Evolutionary conservation across 73 alveolate genomes (phyloP).

Genomic region (Stentor coeruleus): DNA sequence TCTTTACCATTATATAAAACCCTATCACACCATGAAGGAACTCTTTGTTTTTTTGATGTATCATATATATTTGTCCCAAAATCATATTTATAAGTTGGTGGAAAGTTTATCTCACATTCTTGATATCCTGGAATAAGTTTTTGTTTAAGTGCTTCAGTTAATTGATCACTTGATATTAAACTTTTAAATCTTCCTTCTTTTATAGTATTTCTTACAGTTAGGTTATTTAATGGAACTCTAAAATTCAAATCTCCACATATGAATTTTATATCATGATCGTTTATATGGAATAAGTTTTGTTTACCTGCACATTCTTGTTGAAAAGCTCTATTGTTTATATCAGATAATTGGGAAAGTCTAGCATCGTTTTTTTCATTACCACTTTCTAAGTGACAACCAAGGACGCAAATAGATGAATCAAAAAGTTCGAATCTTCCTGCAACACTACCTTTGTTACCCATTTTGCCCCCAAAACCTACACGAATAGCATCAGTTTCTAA

Average conservation of each 20-base stretch:
- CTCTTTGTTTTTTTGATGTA: conserved; percentile 42
- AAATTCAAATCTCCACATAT: conserved; percentile 83
- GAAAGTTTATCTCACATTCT: conserved; percentile 81
- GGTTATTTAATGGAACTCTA: conserved; percentile 44
- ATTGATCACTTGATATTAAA: conserved; percentile 35
- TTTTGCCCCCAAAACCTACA: conserved; percentile 58
- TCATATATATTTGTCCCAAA: conserved; percentile 48
- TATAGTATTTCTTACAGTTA: not conserved
- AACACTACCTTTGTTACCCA: conserved; percentile 65
- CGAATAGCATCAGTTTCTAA: conserved; percentile 44
- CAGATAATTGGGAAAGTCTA: conserved; percentile 20
- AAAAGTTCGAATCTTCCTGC: conserved; percentile 38
- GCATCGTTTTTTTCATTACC: conserved; percentile 29
- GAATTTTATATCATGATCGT: conserved; percentile 75
- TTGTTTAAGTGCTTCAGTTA: not conserved
- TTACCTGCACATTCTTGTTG: not conserved
- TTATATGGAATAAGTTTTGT: not conserved
- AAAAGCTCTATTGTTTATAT: not conserved
- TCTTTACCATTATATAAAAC: conserved; percentile 56
- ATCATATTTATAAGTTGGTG: conserved; percentile 78
- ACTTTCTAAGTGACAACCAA: conserved; percentile 33
- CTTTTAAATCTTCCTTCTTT: not conserved
- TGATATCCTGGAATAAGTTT: conserved; percentile 42
- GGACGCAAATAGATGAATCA: conserved; percentile 30
- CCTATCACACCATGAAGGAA: conserved; percentile 90